phyloP scores from a whole-genome alignment of 345 rosid genomes.

The Sonneratia alba region DNA sequence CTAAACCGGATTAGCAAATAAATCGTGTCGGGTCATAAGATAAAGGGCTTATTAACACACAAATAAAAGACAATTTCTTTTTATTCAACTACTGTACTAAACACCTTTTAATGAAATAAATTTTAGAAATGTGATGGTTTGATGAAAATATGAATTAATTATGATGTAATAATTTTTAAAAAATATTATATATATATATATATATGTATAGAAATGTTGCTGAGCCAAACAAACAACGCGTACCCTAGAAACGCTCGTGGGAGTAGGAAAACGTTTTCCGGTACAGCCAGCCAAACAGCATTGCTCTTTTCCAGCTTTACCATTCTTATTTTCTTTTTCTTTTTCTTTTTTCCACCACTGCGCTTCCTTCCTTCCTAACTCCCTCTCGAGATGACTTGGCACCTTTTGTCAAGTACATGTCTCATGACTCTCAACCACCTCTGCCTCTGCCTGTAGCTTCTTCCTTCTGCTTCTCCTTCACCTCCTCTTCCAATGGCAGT shows the following conservation, averaged over 20 bases:
- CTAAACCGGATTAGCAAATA: too few species aligned
- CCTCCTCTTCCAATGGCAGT: background rate
- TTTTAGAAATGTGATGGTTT: too few species aligned
- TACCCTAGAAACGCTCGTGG: background rate
- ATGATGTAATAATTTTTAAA: too few species aligned
- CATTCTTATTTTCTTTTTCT: background rate
- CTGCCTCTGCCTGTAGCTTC: background rate
- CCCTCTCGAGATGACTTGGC: background rate
- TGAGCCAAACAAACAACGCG: background rate
- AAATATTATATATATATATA: too few species aligned
- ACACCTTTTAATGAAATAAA: too few species aligned
- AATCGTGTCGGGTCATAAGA: too few species aligned
- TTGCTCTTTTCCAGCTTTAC: background rate
- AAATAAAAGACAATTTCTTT: too few species aligned
- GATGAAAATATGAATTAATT: too few species aligned
- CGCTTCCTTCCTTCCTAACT: background rate
- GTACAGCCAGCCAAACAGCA: background rate
- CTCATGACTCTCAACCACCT: background rate
- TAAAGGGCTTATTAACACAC: too few species aligned
- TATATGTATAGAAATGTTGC: too few species aligned
- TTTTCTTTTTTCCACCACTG: background rate
- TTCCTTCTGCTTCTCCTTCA: background rate
- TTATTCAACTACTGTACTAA: too few species aligned
- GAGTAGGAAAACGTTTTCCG: slow-evolving; percentile 1
- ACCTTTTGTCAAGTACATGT: background rate